Conservation (phyloP, 371 early-diverging fungal genomes). For the Apophysomyces elegans region DNA sequence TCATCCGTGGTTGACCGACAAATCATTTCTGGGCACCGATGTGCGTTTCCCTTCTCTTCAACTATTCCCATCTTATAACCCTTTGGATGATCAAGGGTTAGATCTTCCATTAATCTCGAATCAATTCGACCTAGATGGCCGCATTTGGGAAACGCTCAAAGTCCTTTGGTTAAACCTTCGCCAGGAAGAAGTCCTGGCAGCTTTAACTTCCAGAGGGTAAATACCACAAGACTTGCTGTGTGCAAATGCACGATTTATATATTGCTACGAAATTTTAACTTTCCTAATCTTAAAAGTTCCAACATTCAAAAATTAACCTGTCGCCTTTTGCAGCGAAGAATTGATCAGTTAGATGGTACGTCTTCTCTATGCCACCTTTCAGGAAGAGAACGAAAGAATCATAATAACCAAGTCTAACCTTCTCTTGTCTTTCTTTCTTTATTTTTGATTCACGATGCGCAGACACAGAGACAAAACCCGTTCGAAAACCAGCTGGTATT, state of each 20-base stretch:
- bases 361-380: neutral
- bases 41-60: constrained; percentile 26
- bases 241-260: neutral
- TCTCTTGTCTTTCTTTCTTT: too few relatives aligned
- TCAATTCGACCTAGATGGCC: constrained; percentile 35
- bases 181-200: constrained; percentile 26
- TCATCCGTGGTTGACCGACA: constrained; percentile 51
- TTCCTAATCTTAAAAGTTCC: constrained; percentile 16
- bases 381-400: too few relatives aligned
- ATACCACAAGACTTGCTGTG: neutral
- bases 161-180: constrained; percentile 35
- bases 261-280: constrained; percentile 6
- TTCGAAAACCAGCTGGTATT: neutral
- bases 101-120: constrained; percentile 26
- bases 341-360: constrained; percentile 17
- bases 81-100: constrained; percentile 29
- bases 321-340: constrained; percentile 43
- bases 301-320: constrained; percentile 50
- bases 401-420: too few relatives aligned
- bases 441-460: too few relatives aligned
- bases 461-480: constrained; percentile 1
- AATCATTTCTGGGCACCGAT: constrained; percentile 42
- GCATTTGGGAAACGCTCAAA: constrained; percentile 45
- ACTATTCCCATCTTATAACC: constrained; percentile 17
- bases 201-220: constrained; percentile 31